Base-by-base conservation (phyloP, 2,329 filamentous ascomycete species). In the Clonostachys byssicola region DNA sequence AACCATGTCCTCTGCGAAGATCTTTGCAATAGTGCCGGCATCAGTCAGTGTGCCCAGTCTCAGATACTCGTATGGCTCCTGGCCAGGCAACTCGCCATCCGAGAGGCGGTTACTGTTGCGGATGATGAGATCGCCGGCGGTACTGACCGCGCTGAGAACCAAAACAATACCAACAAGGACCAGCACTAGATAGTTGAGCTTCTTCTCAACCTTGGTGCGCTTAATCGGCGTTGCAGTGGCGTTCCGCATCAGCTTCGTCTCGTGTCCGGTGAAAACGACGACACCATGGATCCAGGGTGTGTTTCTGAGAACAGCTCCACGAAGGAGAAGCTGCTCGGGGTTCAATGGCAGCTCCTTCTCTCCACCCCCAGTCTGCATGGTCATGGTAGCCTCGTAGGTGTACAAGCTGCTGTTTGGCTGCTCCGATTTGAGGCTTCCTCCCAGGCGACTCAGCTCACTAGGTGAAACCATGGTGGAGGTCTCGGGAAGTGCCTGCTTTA, bases 171-270 rank as follows among this genome's bases (percentile, higher is more conserved):
- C 83, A 43, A 96, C 86, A 38, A 99, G 80, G 72, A 95, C 86
- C 54, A 99, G 74, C 60, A 99, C 96, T 52, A 97, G 88, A 58
- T 85, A 81, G 67, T 99, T 99, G 56, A 99, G 87, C 74, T 95
- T 88, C 52, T 86, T 83, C 69, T 99, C 94, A 7, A 99, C 92
- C 56, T 92, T 92, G 35, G 94, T 99, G 48, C 92, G 88, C 74
- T 99, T 99, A 72, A 99, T 99, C 6, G 94, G 95, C 2, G 94
- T 88, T 5, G 92, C 92, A 4, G 92, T 99, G 16, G 94, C 95
- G 64, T 99, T 99, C 56, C 94, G 86, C 94, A 99, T 97, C 52
- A 99, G 79, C 70, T 99, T 99, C 7, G 94, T 97, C 71, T 99
- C 94, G 67, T 99, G 94, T 45, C 94, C 94, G 12, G 68, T 72